These are phyloP conservation scores for Solanum chacoense DNA, from an alignment of 305 asterid genomes.

Conservation along the genomic window DNA sequence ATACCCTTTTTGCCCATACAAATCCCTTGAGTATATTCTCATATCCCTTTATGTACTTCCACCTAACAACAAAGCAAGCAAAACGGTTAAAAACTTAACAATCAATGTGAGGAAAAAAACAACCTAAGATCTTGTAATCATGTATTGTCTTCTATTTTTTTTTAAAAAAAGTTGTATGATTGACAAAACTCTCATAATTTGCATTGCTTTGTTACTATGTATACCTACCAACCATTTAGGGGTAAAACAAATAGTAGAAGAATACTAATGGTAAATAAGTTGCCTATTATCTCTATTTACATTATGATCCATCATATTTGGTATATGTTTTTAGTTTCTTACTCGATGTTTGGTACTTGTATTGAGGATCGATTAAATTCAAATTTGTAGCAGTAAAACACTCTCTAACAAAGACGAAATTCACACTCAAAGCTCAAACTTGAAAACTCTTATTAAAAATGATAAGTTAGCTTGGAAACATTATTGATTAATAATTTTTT, in stretches of 20 bases:
- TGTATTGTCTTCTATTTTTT: neutral
- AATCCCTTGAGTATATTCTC: neutral
- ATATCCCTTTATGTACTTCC: neutral
- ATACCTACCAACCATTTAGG: neutral
- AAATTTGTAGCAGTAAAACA: neutral
- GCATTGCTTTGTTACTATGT: neutral
- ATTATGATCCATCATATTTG: neutral
- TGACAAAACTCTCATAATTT: neutral
- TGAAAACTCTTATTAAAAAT: neutral
- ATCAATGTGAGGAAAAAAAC: neutral
- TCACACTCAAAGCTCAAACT: neutral
- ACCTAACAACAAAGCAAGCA: neutral
- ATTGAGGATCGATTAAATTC: neutral
- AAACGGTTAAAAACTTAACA: neutral
- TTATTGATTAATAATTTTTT: neutral
- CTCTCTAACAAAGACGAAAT: neutral
- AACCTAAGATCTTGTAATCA: neutral
- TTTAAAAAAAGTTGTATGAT: neutral
- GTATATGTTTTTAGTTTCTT: no score
- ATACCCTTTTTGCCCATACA: neutral
- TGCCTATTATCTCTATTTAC: neutral
- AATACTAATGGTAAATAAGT: neutral
- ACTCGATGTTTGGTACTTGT: no score
- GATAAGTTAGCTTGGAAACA: neutral
- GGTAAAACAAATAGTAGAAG: neutral